Base-by-base conservation (phyloP, 176 grass and related monocot genomes). In the Lolium multiflorum region DNA sequence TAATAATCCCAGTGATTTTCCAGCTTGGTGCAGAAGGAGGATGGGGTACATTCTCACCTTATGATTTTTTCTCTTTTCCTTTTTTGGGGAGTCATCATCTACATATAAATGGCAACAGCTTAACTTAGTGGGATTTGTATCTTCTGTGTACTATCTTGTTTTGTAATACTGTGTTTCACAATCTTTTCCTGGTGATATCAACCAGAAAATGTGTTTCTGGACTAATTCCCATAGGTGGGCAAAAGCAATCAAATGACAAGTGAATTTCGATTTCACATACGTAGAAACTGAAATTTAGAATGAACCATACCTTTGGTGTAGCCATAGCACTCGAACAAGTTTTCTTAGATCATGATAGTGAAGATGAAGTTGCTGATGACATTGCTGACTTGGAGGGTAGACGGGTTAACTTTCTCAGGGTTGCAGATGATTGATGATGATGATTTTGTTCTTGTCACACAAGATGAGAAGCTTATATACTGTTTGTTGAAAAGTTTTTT, bases 361-460 rank as follows among this genome's bases (percentile, higher is more conserved):
- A 46, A 46, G 44, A 46, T 46, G 44, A 46, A 9, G 44, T 9
- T 9, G 7, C 7, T 46, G 44, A 46, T 46, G 44, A 43, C 5
- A 43, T 43, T 43, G 6, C 41, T 43, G 41, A 28, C 28, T 28
- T 28, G 28, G 28, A 28, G 28, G 28, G 28, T 28, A 28, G 28
- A 28, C 28, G 28, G 28, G 28, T 28, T 64, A 64, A 16, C 3
- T 31, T 65, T 66, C 64, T 66, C 64, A 24, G 38, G 69, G 35
- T 46, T 86, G 62, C 81, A 98, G 95, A 92, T 95, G 91, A 89
- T 98, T 88, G 92, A 93, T 88, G 91, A 93, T 88, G 91, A 89
- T 95, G 50, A 52, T 13, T 98, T 93, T 79, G 80, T 90, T 83
- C 83, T 93, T 71, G 81, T 97, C 74, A 80, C 85, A 13, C 87